Percentiles rank a stretch among this genome's conserved stretches.
Evolutionary conservation across 805 yeast genomes (phyloP).

Genomic region (Grigorovia jiainica): DNA sequence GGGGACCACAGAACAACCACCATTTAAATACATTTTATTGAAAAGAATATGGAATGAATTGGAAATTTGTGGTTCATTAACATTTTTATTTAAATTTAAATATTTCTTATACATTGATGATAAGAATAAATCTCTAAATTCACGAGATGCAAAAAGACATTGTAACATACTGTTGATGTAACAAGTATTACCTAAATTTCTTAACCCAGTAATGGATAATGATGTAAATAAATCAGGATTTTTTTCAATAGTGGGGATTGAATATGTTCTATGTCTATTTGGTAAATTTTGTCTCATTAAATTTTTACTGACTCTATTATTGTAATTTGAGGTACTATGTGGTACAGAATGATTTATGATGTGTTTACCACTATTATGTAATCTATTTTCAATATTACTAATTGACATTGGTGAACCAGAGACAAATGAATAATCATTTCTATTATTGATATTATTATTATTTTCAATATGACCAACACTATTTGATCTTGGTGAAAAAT

Average conservation of each 20-base stretch:
- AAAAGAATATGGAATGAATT: conserved; percentile 47
- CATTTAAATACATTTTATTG: conserved; percentile 47
- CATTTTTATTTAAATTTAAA: conserved; percentile 24
- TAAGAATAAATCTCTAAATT: conserved; percentile 41
- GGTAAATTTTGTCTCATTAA: too few relatives aligned
- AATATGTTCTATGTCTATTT: conserved; percentile 5
- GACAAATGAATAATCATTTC: not conserved
- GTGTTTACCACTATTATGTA: not conserved
- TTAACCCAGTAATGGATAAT: conserved; percentile 48
- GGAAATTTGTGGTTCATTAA: conserved; percentile 19
- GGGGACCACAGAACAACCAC: conserved; percentile 57
- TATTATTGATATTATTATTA: not conserved
- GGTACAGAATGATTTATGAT: not conserved
- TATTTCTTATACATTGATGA: conserved; percentile 37
- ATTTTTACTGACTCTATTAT: not conserved
- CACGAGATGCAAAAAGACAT: conserved; percentile 47
- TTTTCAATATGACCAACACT: not conserved
- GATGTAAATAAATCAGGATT: conserved; percentile 33
- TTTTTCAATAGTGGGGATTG: conserved; percentile 32
- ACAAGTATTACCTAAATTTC: conserved; percentile 66
- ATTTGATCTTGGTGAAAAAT: not conserved
- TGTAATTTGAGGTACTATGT: not conserved
- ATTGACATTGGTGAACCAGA: not conserved
- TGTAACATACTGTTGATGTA: conserved; percentile 70
- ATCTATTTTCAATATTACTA: not conserved